phyloP scores from a whole-genome alignment of 257 asterid genomes.

The Nicotiana paniculata region DNA sequence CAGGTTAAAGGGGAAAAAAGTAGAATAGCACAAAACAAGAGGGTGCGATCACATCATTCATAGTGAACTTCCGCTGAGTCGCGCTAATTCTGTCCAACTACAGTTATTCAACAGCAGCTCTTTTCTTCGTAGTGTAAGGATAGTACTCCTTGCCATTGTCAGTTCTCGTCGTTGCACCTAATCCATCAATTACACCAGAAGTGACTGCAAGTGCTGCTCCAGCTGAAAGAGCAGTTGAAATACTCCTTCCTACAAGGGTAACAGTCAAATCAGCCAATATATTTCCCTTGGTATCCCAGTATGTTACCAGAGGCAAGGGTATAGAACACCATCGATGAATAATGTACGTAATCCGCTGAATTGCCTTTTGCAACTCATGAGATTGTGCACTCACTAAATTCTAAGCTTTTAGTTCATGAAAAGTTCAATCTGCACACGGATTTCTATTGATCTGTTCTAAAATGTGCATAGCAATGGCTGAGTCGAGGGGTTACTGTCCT shows the following conservation, averaged over 20 bases:
- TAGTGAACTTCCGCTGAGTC: not conserved
- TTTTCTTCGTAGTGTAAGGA: conserved; percentile 69
- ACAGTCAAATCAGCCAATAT: not conserved
- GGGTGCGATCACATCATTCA: conserved; percentile 1
- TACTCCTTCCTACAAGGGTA: conserved; percentile 53
- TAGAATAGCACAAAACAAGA: not conserved
- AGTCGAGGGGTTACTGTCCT: not conserved
- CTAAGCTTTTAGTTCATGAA: not conserved
- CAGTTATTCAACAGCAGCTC: conserved; percentile 42
- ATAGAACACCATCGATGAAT: not conserved
- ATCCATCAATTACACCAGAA: conserved; percentile 56
- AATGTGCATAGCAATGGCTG: not conserved
- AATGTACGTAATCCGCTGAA: not conserved
- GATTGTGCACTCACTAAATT: not conserved
- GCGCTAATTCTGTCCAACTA: not conserved
- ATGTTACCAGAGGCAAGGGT: not conserved
- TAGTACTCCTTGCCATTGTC: conserved; percentile 79
- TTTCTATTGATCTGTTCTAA: not conserved
- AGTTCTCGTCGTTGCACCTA: conserved; percentile 67
- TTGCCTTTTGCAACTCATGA: not conserved
- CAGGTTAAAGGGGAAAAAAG: not conserved
- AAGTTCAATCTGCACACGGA: not conserved
- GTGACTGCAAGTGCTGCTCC: conserved; percentile 83
- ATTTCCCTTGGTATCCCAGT: not conserved
- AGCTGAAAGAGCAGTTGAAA: conserved; percentile 63